These are phyloP conservation scores for Garcia nutans DNA, from an alignment of 345 rosid species.

Conservation along the genomic window DNA sequence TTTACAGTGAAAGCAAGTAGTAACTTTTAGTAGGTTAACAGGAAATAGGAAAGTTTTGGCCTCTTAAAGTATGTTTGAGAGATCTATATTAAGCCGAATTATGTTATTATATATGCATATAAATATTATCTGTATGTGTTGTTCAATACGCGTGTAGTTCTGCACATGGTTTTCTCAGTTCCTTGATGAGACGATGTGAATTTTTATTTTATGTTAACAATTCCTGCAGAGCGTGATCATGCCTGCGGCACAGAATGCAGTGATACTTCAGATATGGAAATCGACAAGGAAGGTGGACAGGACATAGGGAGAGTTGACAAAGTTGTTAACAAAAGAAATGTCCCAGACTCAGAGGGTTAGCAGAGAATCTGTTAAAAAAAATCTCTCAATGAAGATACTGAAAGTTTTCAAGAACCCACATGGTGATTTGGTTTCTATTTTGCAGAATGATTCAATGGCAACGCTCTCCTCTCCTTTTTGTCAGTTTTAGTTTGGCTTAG, in stretches of 20 bases:
- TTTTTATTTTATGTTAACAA: conserved; percentile 7
- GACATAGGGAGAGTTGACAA: conserved; percentile 21
- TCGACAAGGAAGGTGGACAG: conserved; percentile 41
- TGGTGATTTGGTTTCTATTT: not conserved
- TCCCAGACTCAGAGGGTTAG: not conserved
- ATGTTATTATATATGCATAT: not conserved
- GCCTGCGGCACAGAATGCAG: not conserved
- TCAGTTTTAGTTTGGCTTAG: not conserved
- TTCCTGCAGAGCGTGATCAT: not conserved
- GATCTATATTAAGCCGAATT: not conserved
- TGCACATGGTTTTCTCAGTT: not conserved
- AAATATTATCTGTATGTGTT: not conserved
- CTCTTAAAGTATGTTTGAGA: not conserved
- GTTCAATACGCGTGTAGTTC: no score
- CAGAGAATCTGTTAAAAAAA: no score
- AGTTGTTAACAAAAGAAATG: conserved; percentile 23
- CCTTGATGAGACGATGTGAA: not conserved
- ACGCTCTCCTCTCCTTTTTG: not conserved
- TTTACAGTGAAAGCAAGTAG: not conserved
- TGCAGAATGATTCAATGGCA: not conserved
- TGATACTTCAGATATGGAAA: conserved; percentile 30
- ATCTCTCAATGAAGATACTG: not conserved
- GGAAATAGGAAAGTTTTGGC: not conserved
- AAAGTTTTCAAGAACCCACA: conserved; percentile 1
- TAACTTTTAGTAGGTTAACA: not conserved